phyloP scores from a whole-genome alignment of 139 green algal genomes.

The Zygnema cylindricum region DNA sequence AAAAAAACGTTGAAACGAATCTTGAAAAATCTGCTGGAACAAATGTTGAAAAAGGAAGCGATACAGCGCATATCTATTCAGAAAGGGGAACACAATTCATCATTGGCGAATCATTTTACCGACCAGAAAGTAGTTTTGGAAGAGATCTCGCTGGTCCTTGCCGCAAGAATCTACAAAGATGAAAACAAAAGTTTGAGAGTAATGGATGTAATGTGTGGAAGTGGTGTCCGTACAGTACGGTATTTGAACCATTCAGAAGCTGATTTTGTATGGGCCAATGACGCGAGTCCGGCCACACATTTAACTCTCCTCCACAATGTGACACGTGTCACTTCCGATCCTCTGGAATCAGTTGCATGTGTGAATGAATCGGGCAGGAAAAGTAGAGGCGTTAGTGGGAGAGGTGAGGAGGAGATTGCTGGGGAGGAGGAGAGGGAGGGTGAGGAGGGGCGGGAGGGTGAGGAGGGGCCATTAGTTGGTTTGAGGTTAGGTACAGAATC shows the following conservation, averaged over 20 bases:
- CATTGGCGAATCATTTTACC: constrained; percentile 67
- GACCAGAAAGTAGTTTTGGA: constrained; percentile 68
- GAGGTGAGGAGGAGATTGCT: not conserved
- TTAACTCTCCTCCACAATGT: constrained; percentile 67
- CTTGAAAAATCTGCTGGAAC: no score
- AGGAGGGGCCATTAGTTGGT: no score
- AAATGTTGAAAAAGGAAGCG: no score
- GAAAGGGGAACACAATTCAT: constrained; percentile 31
- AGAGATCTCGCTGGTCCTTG: constrained; percentile 71
- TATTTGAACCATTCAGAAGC: constrained; percentile 73
- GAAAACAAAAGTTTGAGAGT: constrained; percentile 63
- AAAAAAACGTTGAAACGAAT: no score
- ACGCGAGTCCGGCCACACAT: constrained; percentile 64
- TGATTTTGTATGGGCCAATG: constrained; percentile 77
- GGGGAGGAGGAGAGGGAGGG: not conserved
- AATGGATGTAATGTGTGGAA: constrained; percentile 73
- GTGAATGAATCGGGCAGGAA: not conserved
- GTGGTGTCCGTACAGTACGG: constrained; percentile 68
- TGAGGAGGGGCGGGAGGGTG: no score
- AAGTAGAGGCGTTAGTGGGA: not conserved
- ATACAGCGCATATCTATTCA: no score
- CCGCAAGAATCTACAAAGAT: constrained; percentile 51
- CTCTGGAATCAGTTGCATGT: not conserved
- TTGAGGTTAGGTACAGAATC: no score
- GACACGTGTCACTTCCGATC: no score